A percentile compares a stretch with the other conserved stretches of the same genome.
These are phyloP conservation scores for Mycoemilia scoparia DNA, from an alignment of 192 early-diverging fungal species.

Conservation along the genomic window DNA sequence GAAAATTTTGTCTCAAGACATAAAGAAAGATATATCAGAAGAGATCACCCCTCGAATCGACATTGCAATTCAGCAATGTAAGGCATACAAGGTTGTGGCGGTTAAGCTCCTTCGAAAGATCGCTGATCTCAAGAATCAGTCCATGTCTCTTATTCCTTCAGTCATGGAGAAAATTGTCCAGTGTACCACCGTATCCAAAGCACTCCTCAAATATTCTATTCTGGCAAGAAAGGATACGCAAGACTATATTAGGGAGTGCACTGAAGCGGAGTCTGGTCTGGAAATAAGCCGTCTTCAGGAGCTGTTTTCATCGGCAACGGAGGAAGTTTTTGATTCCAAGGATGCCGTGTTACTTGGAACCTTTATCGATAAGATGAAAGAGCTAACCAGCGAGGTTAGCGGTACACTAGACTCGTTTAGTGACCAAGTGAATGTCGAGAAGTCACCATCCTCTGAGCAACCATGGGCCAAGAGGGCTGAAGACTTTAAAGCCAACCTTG, in stretches of 20 bases:
- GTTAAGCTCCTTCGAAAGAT: conserved; percentile 47
- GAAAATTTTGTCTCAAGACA: conserved; percentile 4
- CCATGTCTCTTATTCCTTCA: neutral
- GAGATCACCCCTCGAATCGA: conserved; percentile 21
- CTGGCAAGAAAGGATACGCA: conserved; percentile 6
- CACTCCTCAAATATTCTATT: conserved; percentile 8
- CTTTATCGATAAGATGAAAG: conserved; percentile 7
- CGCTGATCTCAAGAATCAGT: conserved; percentile 28
- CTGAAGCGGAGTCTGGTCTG: neutral
- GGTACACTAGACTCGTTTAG: conserved; percentile 5
- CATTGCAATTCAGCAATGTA: conserved; percentile 16
- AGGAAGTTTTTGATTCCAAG: conserved; percentile 14
- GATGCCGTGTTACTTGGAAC: conserved; percentile 7
- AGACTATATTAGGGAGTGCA: conserved; percentile 3
- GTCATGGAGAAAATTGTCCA: conserved; percentile 5
- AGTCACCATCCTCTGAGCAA: conserved; percentile 13
- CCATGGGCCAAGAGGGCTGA: conserved; percentile 72
- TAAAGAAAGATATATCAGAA: conserved; percentile 5
- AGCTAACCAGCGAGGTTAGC: conserved; percentile 8
- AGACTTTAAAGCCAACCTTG: conserved; percentile 58
- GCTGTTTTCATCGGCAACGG: conserved; percentile 9
- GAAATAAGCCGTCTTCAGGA: conserved; percentile 3
- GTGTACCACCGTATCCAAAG: conserved; percentile 3
- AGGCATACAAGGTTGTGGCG: conserved; percentile 36
- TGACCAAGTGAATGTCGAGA: conserved; percentile 1